A percentile compares a stretch with the other conserved stretches of the same genome.
phyloP scores from a whole-genome alignment of 345 rosid genomes.

The Eucalyptus marginata region DNA sequence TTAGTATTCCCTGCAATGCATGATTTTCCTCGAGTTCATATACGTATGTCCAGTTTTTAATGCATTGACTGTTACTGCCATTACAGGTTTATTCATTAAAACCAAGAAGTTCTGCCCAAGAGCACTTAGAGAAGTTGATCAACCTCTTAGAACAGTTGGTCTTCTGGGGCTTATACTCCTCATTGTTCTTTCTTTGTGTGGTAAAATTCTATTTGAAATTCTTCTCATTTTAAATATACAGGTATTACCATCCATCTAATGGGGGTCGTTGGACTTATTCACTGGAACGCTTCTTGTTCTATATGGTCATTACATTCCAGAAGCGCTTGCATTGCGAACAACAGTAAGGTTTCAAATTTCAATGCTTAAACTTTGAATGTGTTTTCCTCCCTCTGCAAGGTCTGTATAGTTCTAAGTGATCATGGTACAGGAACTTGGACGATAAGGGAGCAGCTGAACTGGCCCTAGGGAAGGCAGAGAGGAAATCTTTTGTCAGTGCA shows the following conservation, averaged over 20 bases:
- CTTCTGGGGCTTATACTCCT: constrained; percentile 5
- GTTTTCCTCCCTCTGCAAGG: constrained; percentile 8
- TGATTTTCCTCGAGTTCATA: constrained; percentile 2
- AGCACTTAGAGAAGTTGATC: constrained; percentile 83
- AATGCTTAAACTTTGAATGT: neutral
- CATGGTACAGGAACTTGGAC: constrained; percentile 37
- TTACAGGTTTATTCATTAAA: constrained; percentile 77
- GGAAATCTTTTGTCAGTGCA: constrained; percentile 60
- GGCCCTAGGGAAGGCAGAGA: constrained; percentile 59
- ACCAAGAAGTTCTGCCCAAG: constrained; percentile 63
- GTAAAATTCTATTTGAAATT: neutral
- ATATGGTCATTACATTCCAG: constrained; percentile 78
- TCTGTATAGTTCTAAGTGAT: constrained; percentile 1
- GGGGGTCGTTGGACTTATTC: constrained; percentile 99
- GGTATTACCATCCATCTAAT: constrained; percentile 97
- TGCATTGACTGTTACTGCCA: neutral
- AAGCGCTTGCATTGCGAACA: constrained; percentile 85
- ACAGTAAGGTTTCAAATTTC: constrained; percentile 39
- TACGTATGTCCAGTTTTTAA: neutral
- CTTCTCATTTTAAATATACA: constrained; percentile 7
- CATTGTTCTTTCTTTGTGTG: neutral
- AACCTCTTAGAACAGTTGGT: constrained; percentile 98
- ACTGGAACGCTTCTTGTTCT: constrained; percentile 71
- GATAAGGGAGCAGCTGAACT: constrained; percentile 13
- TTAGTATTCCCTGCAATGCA: neutral